Evolutionary conservation across 768 basidiomycete species (phyloP).

Genomic region (Pholiota molesta): DNA sequence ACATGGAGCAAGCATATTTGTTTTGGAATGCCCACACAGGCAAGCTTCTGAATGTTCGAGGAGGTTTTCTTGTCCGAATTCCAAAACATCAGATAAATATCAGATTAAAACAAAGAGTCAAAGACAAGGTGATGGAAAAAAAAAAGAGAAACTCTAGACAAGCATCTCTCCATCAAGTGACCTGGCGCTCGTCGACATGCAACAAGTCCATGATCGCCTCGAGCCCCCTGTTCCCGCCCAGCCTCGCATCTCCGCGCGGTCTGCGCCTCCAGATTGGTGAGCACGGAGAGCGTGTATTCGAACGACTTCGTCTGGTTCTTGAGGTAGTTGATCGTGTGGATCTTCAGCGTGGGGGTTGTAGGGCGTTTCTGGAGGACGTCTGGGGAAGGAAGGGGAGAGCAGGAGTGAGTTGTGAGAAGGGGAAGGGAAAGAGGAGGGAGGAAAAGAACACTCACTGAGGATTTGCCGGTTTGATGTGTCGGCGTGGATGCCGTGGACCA

Average conservation of each 20-base stretch:
- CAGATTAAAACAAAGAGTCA: no score
- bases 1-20: no score
- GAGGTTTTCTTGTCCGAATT: no score
- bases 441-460: constrained; percentile 62
- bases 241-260: constrained; percentile 67
- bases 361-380: constrained; percentile 92
- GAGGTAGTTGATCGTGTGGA: constrained; percentile 80
- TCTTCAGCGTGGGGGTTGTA: constrained; percentile 77
- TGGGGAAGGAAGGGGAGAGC: constrained; percentile 28
- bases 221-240: constrained; percentile 78
- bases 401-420: neutral
- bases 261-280: constrained; percentile 68
- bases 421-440: neutral
- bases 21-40: no score
- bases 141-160: no score
- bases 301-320: constrained; percentile 79
- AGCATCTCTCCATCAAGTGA: neutral
- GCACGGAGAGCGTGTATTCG: constrained; percentile 78
- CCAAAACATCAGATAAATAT: no score
- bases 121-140: no score
- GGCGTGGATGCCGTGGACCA: constrained; percentile 87
- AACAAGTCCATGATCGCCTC: constrained; percentile 60
- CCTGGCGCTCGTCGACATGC: constrained; percentile 34
- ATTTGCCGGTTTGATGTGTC: constrained; percentile 79
- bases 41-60: no score